Evolutionary conservation across 495 filamentous ascomycete genomes (phyloP), one percentile per base, ranked within the genome.

Genomic region (Penicillium diatomitis): DNA sequence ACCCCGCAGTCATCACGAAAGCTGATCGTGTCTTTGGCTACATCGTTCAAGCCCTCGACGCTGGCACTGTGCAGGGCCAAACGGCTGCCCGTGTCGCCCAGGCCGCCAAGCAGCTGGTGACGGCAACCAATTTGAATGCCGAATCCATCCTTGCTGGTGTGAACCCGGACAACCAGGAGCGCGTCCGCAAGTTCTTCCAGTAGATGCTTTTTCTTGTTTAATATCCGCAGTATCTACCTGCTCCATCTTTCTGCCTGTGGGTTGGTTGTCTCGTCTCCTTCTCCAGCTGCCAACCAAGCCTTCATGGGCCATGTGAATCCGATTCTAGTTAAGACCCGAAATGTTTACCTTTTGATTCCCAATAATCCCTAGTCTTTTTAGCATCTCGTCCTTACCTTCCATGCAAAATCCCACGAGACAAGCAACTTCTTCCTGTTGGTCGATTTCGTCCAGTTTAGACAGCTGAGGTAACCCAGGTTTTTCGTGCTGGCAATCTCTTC

Each of bases 21-120:
- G 80, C 88, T 8, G 77, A 78, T 48, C 85, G 87, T 56, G 78
- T 88, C 34, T 96, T 98, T 56, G 76, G 83, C 33, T 84, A 79
- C 59, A 86, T 96, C 32, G 86, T 79, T 41, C 84, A 88, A 65
- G 92, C 92, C 36, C 78, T 98, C 31, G 90, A 96, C 54, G 84
- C 87, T 27, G 88, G 94, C 64, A 92, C 90, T 11, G 70, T 98
- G 33, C 87, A 90, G 59, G 90, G 90, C 3, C 77, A 87, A 62
- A 88, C 83, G 1, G 84, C 85, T 27, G 72, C 71, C 32, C 78
- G 85, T 41, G 86, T 90, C 34, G 83, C 88, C 29, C 72, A 69
- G 11, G 78, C 88, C 2, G 85, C 83, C 28, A 91, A 91, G 65
- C 66, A 73, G 44, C 76, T 98, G 12, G 71, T 96, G 6, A 71